Evolutionary conservation across 1,139 yeast genomes (phyloP), one percentile per base, ranked within the genome.

Genomic region (Candida sp.): DNA sequence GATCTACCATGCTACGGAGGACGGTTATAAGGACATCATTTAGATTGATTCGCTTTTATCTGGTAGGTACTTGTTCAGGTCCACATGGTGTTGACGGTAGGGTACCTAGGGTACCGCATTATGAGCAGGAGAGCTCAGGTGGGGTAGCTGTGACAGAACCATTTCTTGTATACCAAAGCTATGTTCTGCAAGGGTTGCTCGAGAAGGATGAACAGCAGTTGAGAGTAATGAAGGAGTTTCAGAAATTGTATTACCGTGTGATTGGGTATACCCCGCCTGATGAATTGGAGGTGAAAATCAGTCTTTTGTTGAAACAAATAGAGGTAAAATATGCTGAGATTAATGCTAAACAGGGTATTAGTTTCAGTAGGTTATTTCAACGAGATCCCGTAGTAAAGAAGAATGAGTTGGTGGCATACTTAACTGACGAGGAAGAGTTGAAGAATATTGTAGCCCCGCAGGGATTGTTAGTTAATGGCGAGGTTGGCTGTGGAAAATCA

Each of bases 401-500:
- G 45, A 57, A 52, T 11, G 67, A 65, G 42, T 48, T 84, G 41
- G 68, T 84, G 11, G 63, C 61, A 46, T 71, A 71, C n/a, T 58
- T 84, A 25, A 73, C 80, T 1, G 86, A 82, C 54, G 87, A 82
- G 52, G 89, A 84, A 46, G 87, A 82, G 50, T 57, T 83, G 37
- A 55, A 62, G n/a, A 72, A 76, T 44, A 71, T 81, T 48, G 66
- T 75, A 2, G 69, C 85, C 0, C 90, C 90, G 0, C 83, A 77
- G 46, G 90, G 91, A 0, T 61, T 84, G 4, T 56, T 84, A 40
- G 61, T 84, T 5, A 82, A 84, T 55, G 91, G 91, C 2, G 89
- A 82, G 49, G 90, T 84, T 3, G 90, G 90, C 0, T 81, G 87
- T 55, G 91, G 91, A 2, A 84, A 84, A 54, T 81, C 88, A 1